Percentiles rank a stretch among this genome's conserved stretches.
These are phyloP conservation scores for Candida gigantensis DNA, from an alignment of 1,139 yeast species.

Conservation along the genomic window DNA sequence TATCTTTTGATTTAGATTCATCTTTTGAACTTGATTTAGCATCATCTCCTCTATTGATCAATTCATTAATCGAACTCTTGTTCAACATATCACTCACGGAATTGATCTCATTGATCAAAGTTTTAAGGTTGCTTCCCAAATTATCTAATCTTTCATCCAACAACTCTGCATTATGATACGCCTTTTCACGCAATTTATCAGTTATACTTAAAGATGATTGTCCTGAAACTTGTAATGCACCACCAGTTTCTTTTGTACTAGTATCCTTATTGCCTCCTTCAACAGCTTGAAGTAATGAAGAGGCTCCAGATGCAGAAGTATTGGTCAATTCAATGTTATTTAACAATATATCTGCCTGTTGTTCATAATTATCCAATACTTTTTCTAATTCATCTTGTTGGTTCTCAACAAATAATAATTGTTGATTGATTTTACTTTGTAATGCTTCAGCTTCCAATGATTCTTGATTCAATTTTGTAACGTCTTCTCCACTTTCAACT, in stretches of 20 bases:
- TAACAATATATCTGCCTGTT: constrained; percentile 69
- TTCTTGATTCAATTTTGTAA: constrained; percentile 74
- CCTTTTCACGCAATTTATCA: constrained; percentile 88
- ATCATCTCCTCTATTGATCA: constrained; percentile 18
- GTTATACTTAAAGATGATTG: constrained; percentile 34
- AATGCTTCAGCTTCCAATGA: constrained; percentile 82
- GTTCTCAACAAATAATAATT: constrained; percentile 78
- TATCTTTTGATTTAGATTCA: constrained; percentile 15
- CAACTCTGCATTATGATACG: constrained; percentile 84
- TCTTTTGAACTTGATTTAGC: constrained; percentile 17
- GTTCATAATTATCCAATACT: constrained; percentile 80
- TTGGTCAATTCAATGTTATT: constrained; percentile 39
- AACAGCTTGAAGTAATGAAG: constrained; percentile 1
- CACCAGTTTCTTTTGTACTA: constrained; percentile 10
- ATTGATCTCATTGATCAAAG: constrained; percentile 83
- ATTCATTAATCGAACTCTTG: constrained; percentile 45
- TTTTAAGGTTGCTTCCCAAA: constrained; percentile 71
- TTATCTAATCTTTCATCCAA: constrained; percentile 79
- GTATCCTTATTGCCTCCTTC: constrained; percentile 6
- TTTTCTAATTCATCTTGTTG: constrained; percentile 92
- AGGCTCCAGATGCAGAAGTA: constrained; percentile 11
- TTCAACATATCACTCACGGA: constrained; percentile 82
- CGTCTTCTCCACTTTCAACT: constrained; percentile 83
- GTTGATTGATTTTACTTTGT: constrained; percentile 85
- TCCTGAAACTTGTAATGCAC: no score